phyloP scores from a whole-genome alignment of 2,329 filamentous ascomycete species.

The Xylaria sp. region DNA sequence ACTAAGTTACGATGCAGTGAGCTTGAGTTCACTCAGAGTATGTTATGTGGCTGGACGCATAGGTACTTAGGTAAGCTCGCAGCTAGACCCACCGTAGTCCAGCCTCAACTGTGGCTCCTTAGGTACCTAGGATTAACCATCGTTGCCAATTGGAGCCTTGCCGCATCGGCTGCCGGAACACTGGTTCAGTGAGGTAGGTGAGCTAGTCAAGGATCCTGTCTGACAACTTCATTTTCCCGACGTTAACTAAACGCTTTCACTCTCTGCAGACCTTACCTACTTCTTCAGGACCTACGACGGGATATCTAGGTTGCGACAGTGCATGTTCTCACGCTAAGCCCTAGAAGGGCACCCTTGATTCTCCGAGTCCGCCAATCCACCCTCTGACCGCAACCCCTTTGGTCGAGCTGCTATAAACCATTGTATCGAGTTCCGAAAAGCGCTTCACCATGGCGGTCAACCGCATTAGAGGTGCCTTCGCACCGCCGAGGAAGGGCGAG shows the following conservation, averaged over 20 bases:
- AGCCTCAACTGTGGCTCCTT: constrained; percentile 22
- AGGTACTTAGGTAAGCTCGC: neutral
- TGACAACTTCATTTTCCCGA: constrained; percentile 2
- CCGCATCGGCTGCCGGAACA: neutral
- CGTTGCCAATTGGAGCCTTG: neutral
- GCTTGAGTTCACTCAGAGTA: neutral
- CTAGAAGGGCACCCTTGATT: constrained; percentile 36
- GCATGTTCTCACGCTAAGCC: constrained; percentile 37
- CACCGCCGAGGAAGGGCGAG: constrained; percentile 92
- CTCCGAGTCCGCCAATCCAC: constrained; percentile 25
- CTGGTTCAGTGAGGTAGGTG: neutral
- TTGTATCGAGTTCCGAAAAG: constrained; percentile 20
- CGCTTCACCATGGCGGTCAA: constrained; percentile 82
- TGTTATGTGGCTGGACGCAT: neutral
- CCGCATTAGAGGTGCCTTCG: constrained; percentile 92
- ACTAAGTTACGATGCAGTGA: neutral
- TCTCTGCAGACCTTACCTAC: neutral
- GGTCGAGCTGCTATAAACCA: neutral
- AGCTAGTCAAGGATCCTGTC: constrained; percentile 3
- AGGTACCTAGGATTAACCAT: too few species aligned
- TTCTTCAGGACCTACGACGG: neutral
- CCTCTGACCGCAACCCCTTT: constrained; percentile 6
- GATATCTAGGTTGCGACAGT: constrained; percentile 1
- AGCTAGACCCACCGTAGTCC: neutral
- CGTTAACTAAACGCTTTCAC: neutral